phyloP scores from a whole-genome alignment of 768 basidiomycete genomes.

The Amanita exitialis region DNA sequence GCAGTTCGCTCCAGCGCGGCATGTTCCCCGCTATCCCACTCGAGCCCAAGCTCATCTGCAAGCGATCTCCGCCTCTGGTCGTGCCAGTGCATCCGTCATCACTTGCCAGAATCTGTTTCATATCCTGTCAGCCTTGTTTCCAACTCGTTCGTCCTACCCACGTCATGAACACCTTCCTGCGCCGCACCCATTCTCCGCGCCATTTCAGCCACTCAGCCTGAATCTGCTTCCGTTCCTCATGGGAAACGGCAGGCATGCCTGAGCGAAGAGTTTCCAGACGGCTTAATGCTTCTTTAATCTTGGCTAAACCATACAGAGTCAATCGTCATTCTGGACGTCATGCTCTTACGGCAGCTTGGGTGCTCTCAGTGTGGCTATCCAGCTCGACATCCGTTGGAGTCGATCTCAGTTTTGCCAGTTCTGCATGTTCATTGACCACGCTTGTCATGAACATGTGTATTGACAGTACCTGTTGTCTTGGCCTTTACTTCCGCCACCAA shows the following conservation, averaged over 20 bases:
- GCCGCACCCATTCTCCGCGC: slow-evolving; percentile 70
- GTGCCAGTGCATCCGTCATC: slow-evolving; percentile 55
- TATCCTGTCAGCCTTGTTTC: background rate
- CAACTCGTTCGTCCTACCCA: slow-evolving; percentile 22
- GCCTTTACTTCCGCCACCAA: slow-evolving; percentile 41
- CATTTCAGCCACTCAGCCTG: slow-evolving; percentile 72
- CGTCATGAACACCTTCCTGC: slow-evolving; percentile 71
- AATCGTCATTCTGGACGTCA: slow-evolving; percentile 6
- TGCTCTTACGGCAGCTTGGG: slow-evolving; percentile 40
- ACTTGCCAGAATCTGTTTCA: slow-evolving; percentile 66
- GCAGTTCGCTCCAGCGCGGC: slow-evolving; percentile 49
- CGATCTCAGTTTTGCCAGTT: slow-evolving; percentile 50
- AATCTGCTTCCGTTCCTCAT: slow-evolving; percentile 57
- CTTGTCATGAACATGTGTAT: background rate
- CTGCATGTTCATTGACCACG: slow-evolving; percentile 23
- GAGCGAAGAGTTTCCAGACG: slow-evolving; percentile 58
- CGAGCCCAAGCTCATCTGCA: slow-evolving; percentile 75
- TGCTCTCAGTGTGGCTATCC: slow-evolving; percentile 37
- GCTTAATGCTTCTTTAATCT: slow-evolving; percentile 20
- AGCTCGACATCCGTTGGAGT: slow-evolving; percentile 68
- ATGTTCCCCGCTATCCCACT: slow-evolving; percentile 69
- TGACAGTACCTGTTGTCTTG: slow-evolving; percentile 29
- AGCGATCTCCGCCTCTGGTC: slow-evolving; percentile 55
- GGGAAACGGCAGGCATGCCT: slow-evolving; percentile 57
- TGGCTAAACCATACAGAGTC: slow-evolving; percentile 31